These are phyloP conservation scores for Trichophyton simii DNA, from an alignment of 2,329 filamentous ascomycete species.

Conservation along the genomic window DNA sequence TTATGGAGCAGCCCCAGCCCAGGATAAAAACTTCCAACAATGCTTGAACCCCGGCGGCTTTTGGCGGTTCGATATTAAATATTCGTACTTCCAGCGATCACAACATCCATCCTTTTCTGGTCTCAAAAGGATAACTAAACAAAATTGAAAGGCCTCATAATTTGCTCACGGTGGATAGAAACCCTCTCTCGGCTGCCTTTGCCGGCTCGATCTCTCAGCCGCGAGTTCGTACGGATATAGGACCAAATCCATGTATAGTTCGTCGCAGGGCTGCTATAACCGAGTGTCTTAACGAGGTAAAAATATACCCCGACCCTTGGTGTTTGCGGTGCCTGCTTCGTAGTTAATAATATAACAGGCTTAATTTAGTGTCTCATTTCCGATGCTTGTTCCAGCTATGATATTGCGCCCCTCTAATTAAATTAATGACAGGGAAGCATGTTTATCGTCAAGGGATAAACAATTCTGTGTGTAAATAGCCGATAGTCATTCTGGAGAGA, in stretches of 20 bases:
- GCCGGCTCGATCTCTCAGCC: not conserved
- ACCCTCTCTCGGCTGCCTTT: not conserved
- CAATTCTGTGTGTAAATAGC: not conserved
- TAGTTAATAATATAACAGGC: not conserved
- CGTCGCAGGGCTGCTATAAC: not conserved
- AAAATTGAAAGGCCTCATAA: not conserved
- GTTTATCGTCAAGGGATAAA: not conserved
- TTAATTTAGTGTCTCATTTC: not conserved
- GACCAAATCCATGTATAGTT: conserved; percentile 4
- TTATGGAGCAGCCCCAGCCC: not conserved
- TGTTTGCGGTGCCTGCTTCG: not conserved
- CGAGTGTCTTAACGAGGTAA: not conserved
- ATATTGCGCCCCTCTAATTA: conserved; percentile 1
- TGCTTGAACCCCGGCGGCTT: not conserved
- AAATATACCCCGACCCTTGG: not conserved
- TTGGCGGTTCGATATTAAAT: not conserved
- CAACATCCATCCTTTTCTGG: not conserved
- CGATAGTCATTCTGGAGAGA: not conserved
- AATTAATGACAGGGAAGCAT: not conserved
- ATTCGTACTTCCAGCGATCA: not conserved
- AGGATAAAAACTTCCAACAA: not conserved
- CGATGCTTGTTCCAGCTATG: conserved; percentile 1
- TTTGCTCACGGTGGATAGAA: not conserved
- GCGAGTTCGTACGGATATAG: not conserved
- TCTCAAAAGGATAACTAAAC: not conserved